phyloP scores from a whole-genome alignment of 2,329 filamentous ascomycete species.

The Trichoderma cornu-damae region DNA sequence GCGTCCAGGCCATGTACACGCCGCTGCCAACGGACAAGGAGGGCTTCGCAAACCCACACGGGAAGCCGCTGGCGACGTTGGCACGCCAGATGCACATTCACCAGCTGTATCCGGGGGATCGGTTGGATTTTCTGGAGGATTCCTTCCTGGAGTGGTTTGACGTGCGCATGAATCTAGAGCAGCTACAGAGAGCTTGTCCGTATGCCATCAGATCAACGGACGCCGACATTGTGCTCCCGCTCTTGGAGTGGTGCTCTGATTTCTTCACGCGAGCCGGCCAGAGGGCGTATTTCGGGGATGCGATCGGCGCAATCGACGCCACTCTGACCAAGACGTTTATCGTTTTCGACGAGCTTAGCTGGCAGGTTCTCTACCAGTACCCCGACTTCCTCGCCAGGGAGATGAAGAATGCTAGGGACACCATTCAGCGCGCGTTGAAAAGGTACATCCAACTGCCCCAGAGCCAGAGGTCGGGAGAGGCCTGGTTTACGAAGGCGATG shows the following conservation, averaged over 20 bases:
- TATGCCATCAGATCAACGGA: background rate
- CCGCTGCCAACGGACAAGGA: constrained; percentile 22
- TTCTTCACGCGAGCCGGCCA: constrained; percentile 21
- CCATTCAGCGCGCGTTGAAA: background rate
- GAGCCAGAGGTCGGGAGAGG: background rate
- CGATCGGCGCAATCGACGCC: constrained; percentile 22
- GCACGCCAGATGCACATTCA: constrained; percentile 23
- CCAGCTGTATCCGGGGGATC: constrained; percentile 25
- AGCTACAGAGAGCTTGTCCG: background rate
- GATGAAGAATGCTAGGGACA: constrained; percentile 20
- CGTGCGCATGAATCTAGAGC: constrained; percentile 5
- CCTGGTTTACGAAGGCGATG: background rate
- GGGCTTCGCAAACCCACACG: constrained; percentile 26
- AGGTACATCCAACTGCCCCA: background rate
- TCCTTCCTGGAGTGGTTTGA: constrained; percentile 21
- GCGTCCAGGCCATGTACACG: constrained; percentile 22
- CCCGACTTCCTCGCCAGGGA: constrained; percentile 22
- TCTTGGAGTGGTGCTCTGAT: constrained; percentile 25
- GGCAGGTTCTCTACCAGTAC: constrained; percentile 29
- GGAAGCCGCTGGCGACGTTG: constrained; percentile 20
- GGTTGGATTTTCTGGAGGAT: constrained; percentile 21
- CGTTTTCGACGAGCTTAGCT: constrained; percentile 26
- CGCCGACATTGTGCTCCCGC: background rate
- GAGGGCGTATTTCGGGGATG: constrained; percentile 25
- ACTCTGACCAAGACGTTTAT: constrained; percentile 20